Conservation (phyloP, 2,329 filamentous ascomycete species). For the Simplicillium sp. region DNA sequence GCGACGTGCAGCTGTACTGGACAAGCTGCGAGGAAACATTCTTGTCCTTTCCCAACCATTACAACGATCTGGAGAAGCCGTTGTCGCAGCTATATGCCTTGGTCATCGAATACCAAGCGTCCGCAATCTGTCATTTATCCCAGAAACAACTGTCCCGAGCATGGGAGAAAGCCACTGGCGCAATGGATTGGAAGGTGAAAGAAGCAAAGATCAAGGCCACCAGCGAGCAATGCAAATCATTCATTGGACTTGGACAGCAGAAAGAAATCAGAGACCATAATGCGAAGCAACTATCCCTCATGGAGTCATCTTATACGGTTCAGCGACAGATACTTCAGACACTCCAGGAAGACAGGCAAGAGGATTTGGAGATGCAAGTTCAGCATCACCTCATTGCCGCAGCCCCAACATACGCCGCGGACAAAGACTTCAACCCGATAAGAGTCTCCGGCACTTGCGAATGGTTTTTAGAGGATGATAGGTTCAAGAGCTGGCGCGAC, state of each 20-base stretch:
- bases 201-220: neutral
- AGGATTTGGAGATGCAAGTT: neutral
- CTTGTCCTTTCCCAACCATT: neutral
- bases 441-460: slow-evolving; percentile 1
- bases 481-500: neutral
- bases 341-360: neutral
- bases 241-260: neutral
- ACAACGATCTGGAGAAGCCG: neutral
- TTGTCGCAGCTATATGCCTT: neutral
- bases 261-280: neutral
- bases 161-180: neutral
- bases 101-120: slow-evolving; percentile 1
- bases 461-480: slow-evolving; percentile 1
- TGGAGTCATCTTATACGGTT: neutral
- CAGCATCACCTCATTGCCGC: neutral
- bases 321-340: neutral
- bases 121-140: slow-evolving; percentile 1
- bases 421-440: neutral
- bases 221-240: neutral
- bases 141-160: neutral
- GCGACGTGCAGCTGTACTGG: neutral
- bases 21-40: neutral
- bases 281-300: neutral
- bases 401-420: neutral
- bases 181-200: neutral